Conservation (phyloP, 345 rosid species). For the Eucalyptus pauciflora region DNA sequence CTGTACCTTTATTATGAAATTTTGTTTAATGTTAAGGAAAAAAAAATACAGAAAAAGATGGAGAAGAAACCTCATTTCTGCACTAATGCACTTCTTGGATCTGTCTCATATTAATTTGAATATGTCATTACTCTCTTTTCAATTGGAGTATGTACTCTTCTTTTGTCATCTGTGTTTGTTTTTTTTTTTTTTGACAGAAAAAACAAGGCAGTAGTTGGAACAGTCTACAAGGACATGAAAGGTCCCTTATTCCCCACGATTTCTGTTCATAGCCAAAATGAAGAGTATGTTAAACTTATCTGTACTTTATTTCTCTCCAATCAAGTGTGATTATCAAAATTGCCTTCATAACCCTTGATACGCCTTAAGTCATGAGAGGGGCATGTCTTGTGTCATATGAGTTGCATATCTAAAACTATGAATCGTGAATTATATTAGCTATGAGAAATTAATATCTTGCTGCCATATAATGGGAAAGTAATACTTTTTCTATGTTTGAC, state of each 20-base stretch:
- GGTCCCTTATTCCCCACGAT: slow-evolving; percentile 78
- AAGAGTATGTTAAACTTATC: slow-evolving; percentile 60
- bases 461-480: background rate
- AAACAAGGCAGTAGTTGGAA: slow-evolving; percentile 65
- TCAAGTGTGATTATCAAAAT: background rate
- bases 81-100: background rate
- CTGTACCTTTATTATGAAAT: background rate
- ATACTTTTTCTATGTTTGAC: background rate
- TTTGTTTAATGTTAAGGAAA: background rate
- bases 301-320: background rate
- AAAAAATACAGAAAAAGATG: background rate
- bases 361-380: background rate
- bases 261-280: slow-evolving; percentile 93
- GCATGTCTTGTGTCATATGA: background rate
- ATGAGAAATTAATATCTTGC: background rate
- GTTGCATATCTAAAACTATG: background rate
- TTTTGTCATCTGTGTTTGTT: background rate
- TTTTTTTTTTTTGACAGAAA: slow-evolving; percentile 41
- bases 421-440: background rate
- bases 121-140: background rate
- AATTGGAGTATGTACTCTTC: background rate
- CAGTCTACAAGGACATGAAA: slow-evolving; percentile 51
- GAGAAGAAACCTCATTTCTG: background rate
- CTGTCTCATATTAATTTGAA: background rate
- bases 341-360: background rate